Evolutionary conservation across 2,329 filamentous ascomycete species (phyloP).

Genomic region (Fusarium sp.): DNA sequence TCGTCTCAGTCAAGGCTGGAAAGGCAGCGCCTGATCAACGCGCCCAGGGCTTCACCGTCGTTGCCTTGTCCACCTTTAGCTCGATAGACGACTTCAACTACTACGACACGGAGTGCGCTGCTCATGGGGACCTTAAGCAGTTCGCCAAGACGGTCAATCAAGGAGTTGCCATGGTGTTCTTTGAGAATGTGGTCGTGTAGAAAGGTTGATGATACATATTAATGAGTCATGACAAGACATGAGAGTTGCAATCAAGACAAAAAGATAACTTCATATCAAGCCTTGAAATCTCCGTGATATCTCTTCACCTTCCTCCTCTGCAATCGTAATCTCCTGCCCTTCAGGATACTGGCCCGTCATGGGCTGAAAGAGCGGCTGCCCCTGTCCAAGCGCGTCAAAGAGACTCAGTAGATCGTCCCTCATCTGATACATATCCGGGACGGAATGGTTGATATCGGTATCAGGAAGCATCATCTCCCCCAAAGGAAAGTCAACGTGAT

Average conservation of each 20-base stretch:
- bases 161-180: constrained; percentile 65
- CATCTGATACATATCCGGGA: constrained; percentile 51
- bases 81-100: constrained; percentile 70
- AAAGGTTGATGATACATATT: not conserved
- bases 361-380: constrained; percentile 36
- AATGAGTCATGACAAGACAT: not conserved
- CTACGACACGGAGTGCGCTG: constrained; percentile 63
- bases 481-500: not conserved
- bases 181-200: constrained; percentile 47
- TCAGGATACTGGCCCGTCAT: constrained; percentile 23
- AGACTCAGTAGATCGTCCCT: constrained; percentile 51
- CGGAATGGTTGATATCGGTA: constrained; percentile 20
- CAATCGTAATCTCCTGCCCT: constrained; percentile 11
- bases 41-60: constrained; percentile 68
- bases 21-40: constrained; percentile 64
- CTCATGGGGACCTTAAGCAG: constrained; percentile 47
- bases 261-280: constrained; percentile 35
- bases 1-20: constrained; percentile 62
- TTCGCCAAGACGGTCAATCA: constrained; percentile 49
- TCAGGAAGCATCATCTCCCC: constrained; percentile 30
- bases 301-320: constrained; percentile 41
- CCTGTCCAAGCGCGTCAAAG: constrained; percentile 51
- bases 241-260: not conserved
- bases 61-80: constrained; percentile 67
- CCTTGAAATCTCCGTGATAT: constrained; percentile 50